Percentiles rank a stretch among this genome's conserved stretches.
phyloP scores from a whole-genome alignment of 2,329 filamentous ascomycete genomes.

The Neocatenulostroma microsporum region DNA sequence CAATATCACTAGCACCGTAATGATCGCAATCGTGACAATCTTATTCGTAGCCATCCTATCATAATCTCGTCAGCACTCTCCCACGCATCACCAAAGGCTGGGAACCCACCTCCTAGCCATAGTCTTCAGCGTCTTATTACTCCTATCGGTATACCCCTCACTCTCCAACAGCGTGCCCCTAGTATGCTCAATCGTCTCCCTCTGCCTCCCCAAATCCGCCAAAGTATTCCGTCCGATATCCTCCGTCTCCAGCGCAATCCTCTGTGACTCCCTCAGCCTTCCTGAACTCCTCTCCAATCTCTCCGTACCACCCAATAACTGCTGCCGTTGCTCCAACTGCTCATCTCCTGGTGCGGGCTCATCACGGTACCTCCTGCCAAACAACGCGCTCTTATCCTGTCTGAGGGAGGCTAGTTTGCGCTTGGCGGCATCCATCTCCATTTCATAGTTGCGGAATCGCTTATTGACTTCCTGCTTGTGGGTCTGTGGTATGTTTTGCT shows the following conservation, averaged over 20 bases:
- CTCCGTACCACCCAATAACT: conserved; percentile 83
- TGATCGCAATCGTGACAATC: conserved; percentile 96
- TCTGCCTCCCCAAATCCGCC: conserved; percentile 72
- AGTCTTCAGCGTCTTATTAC: conserved; percentile 92
- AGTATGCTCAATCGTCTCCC: conserved; percentile 79
- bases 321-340: conserved; percentile 89
- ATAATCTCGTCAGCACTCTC: conserved; percentile 33
- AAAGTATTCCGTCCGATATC: conserved; percentile 78
- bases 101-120: conserved; percentile 92
- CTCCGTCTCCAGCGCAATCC: conserved; percentile 88
- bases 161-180: conserved; percentile 69
- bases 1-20: conserved; percentile 55
- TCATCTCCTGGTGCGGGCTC: conserved; percentile 61
- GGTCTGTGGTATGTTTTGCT: conserved; percentile 89
- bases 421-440: conserved; percentile 70
- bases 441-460: conserved; percentile 87
- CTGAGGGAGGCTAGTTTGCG: conserved; percentile 63
- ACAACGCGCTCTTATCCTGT: conserved; percentile 75
- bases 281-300: conserved; percentile 80
- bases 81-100: conserved; percentile 54
- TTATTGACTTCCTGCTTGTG: conserved; percentile 78
- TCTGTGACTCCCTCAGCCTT: conserved; percentile 72
- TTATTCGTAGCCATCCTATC: conserved; percentile 98
- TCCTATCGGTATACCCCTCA: conserved; percentile 93
- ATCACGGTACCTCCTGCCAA: conserved; percentile 79